A percentile compares a stretch with the other conserved stretches of the same genome.
phyloP scores from a whole-genome alignment of 2,329 filamentous ascomycete species.

The Epichloe typhina region DNA sequence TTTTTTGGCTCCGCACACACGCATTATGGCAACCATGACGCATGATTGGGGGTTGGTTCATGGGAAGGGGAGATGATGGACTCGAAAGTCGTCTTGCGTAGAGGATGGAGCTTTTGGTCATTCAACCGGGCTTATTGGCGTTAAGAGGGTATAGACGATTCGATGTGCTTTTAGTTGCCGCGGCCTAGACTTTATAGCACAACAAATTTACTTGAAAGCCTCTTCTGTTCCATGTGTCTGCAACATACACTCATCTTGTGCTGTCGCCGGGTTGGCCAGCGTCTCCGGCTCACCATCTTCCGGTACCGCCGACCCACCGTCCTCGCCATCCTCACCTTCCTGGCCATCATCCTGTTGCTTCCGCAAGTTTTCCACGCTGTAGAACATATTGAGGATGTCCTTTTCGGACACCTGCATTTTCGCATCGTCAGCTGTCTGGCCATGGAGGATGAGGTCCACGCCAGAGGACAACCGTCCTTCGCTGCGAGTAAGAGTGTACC shows the following conservation, averaged over 20 bases:
- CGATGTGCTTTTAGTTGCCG: constrained; percentile 18
- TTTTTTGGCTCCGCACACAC: background rate
- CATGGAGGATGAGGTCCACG: constrained; percentile 12
- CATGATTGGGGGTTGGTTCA: constrained; percentile 4
- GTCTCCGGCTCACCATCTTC: background rate
- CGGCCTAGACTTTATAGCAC: constrained; percentile 11
- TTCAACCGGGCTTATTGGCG: constrained; percentile 23
- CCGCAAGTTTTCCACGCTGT: constrained; percentile 33
- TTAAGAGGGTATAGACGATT: constrained; percentile 27
- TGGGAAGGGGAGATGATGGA: constrained; percentile 3
- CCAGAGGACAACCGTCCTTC: constrained; percentile 20
- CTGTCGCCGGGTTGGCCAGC: background rate
- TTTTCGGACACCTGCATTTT: constrained; percentile 23
- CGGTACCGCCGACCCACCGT: constrained; percentile 4
- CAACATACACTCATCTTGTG: background rate
- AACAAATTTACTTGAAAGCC: constrained; percentile 5
- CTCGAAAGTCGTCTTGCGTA: constrained; percentile 4
- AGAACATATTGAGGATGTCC: constrained; percentile 30
- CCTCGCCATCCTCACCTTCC: constrained; percentile 8
- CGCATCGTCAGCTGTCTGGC: constrained; percentile 12
- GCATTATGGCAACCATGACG: constrained; percentile 6
- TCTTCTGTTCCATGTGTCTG: background rate
- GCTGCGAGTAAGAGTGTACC: constrained; percentile 18
- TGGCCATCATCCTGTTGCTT: constrained; percentile 23
- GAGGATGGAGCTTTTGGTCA: constrained; percentile 13